Percentiles rank a stretch among this genome's conserved stretches.
These are phyloP conservation scores for Serendipita sp. DNA, from an alignment of 768 basidiomycete genomes.

Conservation along the genomic window DNA sequence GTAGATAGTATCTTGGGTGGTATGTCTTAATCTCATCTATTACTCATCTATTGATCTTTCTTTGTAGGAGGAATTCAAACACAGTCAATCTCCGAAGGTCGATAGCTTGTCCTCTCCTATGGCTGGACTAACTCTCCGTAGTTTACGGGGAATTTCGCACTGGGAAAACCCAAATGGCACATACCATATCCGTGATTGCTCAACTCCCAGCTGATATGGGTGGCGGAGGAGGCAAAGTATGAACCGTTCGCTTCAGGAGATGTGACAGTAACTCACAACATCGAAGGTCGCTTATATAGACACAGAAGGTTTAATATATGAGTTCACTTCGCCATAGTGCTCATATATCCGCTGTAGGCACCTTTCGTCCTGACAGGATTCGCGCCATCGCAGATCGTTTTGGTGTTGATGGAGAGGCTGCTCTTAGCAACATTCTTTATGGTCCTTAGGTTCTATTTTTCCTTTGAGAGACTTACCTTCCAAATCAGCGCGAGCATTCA, in stretches of 20 bases:
- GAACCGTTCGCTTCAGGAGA: background rate
- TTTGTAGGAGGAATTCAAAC: constrained; percentile 67
- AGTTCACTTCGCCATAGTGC: background rate
- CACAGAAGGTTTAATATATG: constrained; percentile 45
- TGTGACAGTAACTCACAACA: background rate
- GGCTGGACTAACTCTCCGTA: constrained; percentile 16
- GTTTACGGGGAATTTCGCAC: constrained; percentile 95
- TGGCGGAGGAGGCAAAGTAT: constrained; percentile 75
- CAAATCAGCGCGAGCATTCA: constrained; percentile 60
- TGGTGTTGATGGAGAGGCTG: constrained; percentile 79
- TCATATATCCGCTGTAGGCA: constrained; percentile 30
- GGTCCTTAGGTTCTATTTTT: constrained; percentile 25
- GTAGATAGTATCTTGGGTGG: constrained; percentile 84
- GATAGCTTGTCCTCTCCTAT: background rate
- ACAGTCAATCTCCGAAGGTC: constrained; percentile 86
- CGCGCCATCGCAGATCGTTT: constrained; percentile 82
- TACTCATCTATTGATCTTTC: background rate
- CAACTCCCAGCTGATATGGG: constrained; percentile 83
- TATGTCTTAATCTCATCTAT: constrained; percentile 18
- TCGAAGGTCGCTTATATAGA: constrained; percentile 77
- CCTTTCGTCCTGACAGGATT: constrained; percentile 89
- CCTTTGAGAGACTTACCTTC: constrained; percentile 5
- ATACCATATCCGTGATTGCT: constrained; percentile 82
- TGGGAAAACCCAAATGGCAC: constrained; percentile 88
- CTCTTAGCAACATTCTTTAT: constrained; percentile 81